phyloP scores from a whole-genome alignment of 306 rosid species.

The Aeschynomene evenia region DNA sequence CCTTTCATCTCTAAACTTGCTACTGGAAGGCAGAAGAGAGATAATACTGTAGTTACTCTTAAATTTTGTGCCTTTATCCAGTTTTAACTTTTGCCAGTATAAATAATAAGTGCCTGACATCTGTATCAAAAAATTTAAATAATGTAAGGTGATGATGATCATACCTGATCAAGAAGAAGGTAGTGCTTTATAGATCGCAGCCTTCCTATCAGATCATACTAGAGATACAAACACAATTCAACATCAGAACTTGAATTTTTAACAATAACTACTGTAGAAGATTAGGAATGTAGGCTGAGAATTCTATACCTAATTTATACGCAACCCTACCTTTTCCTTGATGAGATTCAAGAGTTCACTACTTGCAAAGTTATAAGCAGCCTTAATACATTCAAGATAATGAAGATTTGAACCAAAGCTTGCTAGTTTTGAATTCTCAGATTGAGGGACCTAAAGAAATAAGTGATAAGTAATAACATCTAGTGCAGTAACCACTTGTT shows the following conservation, averaged over 20 bases:
- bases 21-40: neutral
- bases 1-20: neutral
- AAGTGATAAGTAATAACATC: constrained; percentile 28
- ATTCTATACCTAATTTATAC: constrained; percentile 11
- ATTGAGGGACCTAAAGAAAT: constrained; percentile 69
- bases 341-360: constrained; percentile 89
- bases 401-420: constrained; percentile 90
- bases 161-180: constrained; percentile 99
- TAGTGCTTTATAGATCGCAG: constrained; percentile 91
- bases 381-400: constrained; percentile 90
- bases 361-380: constrained; percentile 92
- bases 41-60: neutral
- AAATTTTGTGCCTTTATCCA: neutral
- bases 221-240: constrained; percentile 29
- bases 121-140: constrained; percentile 18
- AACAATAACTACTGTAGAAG: constrained; percentile 12
- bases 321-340: constrained; percentile 75
- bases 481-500: constrained; percentile 1
- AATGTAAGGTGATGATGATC: constrained; percentile 14
- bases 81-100: constrained; percentile 21
- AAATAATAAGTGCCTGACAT: neutral
- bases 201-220: constrained; percentile 91
- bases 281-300: constrained; percentile 15
- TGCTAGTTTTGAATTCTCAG: constrained; percentile 79
- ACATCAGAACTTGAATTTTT: constrained; percentile 31